Percentiles rank a stretch among this genome's conserved stretches.
These are phyloP conservation scores for Eremochloa ophiuroides DNA, from an alignment of 176 grass and related monocot species.

Conservation along the genomic window DNA sequence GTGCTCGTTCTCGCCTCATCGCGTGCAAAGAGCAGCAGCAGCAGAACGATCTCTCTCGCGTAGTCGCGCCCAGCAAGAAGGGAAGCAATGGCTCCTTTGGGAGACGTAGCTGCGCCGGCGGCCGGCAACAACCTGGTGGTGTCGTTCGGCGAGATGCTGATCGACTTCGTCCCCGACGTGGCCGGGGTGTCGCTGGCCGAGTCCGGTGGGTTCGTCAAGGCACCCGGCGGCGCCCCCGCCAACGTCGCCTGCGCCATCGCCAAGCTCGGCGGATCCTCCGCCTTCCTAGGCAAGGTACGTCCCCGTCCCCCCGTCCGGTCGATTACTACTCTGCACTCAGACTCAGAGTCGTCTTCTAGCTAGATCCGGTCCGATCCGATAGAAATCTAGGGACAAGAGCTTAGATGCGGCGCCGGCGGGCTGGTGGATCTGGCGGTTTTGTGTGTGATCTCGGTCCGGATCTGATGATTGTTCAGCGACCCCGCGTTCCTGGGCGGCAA, in stretches of 20 bases:
- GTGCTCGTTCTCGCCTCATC: too few species aligned
- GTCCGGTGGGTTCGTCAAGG: conserved; percentile 82
- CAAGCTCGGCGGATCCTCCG: conserved; percentile 72
- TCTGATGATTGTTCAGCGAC: too few species aligned
- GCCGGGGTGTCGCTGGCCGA: conserved; percentile 79
- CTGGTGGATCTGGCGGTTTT: too few species aligned
- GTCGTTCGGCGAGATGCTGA: conserved; percentile 87
- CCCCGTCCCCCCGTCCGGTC: neutral
- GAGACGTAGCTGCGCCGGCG: neutral
- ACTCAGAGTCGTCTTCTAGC: too few species aligned
- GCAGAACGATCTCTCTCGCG: neutral
- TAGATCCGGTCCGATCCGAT: too few species aligned
- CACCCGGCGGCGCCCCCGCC: conserved; percentile 72
- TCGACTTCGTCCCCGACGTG: conserved; percentile 82
- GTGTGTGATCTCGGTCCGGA: too few species aligned
- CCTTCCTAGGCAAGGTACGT: conserved; percentile 87
- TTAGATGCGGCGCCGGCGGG: too few species aligned
- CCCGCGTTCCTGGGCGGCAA: too few species aligned
- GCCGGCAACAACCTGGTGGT: conserved; percentile 42
- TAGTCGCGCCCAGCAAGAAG: too few species aligned
- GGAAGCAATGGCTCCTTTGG: conserved; percentile 34
- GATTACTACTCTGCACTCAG: too few species aligned
- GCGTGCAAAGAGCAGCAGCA: too few species aligned
- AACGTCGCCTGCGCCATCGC: conserved; percentile 79
- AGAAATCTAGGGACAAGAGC: too few species aligned